Evolutionary conservation across 2,329 filamentous ascomycete species (phyloP).

Genomic region (Calonectria leucothoes): DNA sequence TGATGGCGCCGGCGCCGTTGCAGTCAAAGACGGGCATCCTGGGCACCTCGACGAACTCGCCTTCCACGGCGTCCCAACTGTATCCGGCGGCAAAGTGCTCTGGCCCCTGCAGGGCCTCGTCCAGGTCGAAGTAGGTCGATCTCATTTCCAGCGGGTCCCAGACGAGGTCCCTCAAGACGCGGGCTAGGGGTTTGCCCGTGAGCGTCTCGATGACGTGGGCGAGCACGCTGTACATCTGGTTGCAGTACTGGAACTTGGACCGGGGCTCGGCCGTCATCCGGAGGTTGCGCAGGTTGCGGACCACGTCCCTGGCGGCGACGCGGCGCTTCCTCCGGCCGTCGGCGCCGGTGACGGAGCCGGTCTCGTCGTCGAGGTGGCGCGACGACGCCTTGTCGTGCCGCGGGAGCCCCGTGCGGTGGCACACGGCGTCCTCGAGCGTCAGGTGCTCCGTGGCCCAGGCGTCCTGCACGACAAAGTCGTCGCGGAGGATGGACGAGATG

Average conservation of each 20-base stretch:
- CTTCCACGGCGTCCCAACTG: slow-evolving; percentile 47
- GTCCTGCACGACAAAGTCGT: slow-evolving; percentile 64
- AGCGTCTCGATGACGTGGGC: slow-evolving; percentile 59
- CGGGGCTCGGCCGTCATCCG: slow-evolving; percentile 57
- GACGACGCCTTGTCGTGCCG: slow-evolving; percentile 49
- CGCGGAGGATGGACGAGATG: slow-evolving; percentile 58
- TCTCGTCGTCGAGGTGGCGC: slow-evolving; percentile 41
- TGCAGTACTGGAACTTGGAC: slow-evolving; percentile 60
- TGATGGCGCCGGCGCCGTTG: slow-evolving; percentile 54
- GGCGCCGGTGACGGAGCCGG: slow-evolving; percentile 41
- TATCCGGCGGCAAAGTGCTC: slow-evolving; percentile 56
- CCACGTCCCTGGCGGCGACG: slow-evolving; percentile 49
- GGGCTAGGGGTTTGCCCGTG: slow-evolving; percentile 50
- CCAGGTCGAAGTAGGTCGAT: slow-evolving; percentile 50
- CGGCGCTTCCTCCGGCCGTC: slow-evolving; percentile 48
- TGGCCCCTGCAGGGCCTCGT: slow-evolving; percentile 38
- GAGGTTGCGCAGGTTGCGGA: slow-evolving; percentile 58
- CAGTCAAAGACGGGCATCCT: slow-evolving; percentile 41
- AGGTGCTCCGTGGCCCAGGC: slow-evolving; percentile 59
- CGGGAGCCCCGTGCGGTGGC: slow-evolving; percentile 64
- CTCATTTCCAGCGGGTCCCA: slow-evolving; percentile 61
- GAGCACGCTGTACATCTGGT: slow-evolving; percentile 60
- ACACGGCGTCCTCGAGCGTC: slow-evolving; percentile 65
- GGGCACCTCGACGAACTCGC: slow-evolving; percentile 39
- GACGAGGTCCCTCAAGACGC: slow-evolving; percentile 54